Evolutionary conservation across 2,329 filamentous ascomycete species (phyloP).

Genomic region (Colletotrichum simmondsii): DNA sequence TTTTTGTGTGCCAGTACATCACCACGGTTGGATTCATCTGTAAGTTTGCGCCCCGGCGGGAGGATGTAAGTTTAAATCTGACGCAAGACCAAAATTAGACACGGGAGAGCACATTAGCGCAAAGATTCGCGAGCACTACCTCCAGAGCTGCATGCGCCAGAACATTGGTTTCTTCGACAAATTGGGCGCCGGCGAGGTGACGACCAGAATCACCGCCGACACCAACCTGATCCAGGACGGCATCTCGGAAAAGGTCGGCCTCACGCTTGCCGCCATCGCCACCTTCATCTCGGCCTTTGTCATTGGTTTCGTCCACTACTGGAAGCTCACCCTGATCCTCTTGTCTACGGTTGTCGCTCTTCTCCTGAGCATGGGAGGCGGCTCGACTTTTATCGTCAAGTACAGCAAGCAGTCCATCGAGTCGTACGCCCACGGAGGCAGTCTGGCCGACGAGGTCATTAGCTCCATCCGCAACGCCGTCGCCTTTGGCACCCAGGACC

Average conservation of each 20-base stretch:
- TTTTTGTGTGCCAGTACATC: conserved; percentile 82
- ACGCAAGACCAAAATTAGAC: conserved; percentile 46
- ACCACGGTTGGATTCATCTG: conserved; percentile 90
- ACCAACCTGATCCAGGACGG: conserved; percentile 94
- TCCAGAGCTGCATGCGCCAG: conserved; percentile 84
- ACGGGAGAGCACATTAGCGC: conserved; percentile 82
- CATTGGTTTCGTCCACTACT: conserved; percentile 90
- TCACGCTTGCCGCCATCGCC: conserved; percentile 80
- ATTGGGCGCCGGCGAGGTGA: conserved; percentile 91
- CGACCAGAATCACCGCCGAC: conserved; percentile 92
- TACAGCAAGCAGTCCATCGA: conserved; percentile 82
- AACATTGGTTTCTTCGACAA: conserved; percentile 96
- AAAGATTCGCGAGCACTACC: conserved; percentile 85
- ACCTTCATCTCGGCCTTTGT: conserved; percentile 91
- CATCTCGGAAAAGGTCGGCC: conserved; percentile 87
- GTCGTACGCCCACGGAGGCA: conserved; percentile 86
- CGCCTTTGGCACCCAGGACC: conserved; percentile 93
- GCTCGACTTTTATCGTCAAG: conserved; percentile 80
- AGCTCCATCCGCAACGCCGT: conserved; percentile 92
- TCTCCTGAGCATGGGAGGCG: conserved; percentile 78
- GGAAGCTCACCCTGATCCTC: conserved; percentile 92
- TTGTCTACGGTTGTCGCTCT: conserved; percentile 85
- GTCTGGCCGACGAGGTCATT: conserved; percentile 92
- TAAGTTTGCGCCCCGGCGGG: conserved; percentile 26
- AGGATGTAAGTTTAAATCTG: not conserved